Conservation (phyloP, 371 early-diverging fungal species). For the Dentiscutata heterogama region DNA sequence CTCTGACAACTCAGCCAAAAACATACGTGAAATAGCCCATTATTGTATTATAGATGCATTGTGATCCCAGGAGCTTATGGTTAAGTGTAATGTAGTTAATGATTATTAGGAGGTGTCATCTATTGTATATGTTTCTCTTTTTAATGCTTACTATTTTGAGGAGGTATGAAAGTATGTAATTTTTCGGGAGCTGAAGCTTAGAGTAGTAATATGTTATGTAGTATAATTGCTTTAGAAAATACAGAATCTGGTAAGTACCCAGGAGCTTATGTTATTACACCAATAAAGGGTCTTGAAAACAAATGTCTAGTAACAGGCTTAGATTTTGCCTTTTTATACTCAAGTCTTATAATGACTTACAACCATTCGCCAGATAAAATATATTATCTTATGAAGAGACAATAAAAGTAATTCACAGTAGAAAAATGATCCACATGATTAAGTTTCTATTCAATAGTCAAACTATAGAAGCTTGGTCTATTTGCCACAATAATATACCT, state of each 20-base stretch:
- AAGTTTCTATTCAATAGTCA: conserved; percentile 24
- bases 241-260: conserved; percentile 35
- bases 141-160: no score
- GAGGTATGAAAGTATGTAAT: no score
- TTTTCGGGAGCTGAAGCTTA: no score
- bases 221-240: conserved; percentile 23
- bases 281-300: conserved; percentile 21
- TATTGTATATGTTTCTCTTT: conserved; percentile 2
- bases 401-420: not conserved
- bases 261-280: conserved; percentile 25
- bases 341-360: conserved; percentile 40
- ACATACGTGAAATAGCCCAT: not conserved
- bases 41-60: conserved; percentile 38
- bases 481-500: no score
- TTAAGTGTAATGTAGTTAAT: conserved; percentile 18
- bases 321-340: conserved; percentile 33
- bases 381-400: not conserved
- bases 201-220: not conserved
- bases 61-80: conserved; percentile 33
- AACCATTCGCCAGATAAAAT: conserved; percentile 22
- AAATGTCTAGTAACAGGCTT: conserved; percentile 20
- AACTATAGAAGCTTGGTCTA: no score
- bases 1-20: not conserved
- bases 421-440: no score
- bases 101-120: conserved; percentile 17